Percentiles rank a stretch among this genome's conserved stretches.
Conservation (phyloP, 2,329 filamentous ascomycete species). For the Alternaria novae-zelandiae region DNA sequence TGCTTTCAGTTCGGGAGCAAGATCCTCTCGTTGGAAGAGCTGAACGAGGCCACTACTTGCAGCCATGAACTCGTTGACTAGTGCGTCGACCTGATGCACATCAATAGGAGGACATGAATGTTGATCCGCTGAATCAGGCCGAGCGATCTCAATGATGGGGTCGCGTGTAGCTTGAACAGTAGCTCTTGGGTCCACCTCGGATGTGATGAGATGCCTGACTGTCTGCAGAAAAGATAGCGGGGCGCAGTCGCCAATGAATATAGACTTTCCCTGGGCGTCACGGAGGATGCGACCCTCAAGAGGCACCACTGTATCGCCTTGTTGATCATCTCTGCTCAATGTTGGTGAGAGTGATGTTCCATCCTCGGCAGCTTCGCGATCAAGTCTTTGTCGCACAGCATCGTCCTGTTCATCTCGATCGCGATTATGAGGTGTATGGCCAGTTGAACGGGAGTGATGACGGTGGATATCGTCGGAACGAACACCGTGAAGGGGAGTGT, state of each 20-base stretch:
- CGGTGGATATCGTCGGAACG: constrained; percentile 3
- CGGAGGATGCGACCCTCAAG: constrained; percentile 56
- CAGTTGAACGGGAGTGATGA: neutral
- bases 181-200: constrained; percentile 36
- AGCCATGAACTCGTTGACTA: constrained; percentile 53
- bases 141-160: constrained; percentile 42
- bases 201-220: constrained; percentile 58
- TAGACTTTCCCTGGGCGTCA: constrained; percentile 60
- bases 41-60: constrained; percentile 58
- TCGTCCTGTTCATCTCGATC: constrained; percentile 6
- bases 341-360: constrained; percentile 29
- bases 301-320: constrained; percentile 52
- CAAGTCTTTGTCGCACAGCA: constrained; percentile 6
- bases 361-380: constrained; percentile 4
- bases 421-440: constrained; percentile 7
- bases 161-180: constrained; percentile 34
- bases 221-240: constrained; percentile 61
- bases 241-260: constrained; percentile 62
- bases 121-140: constrained; percentile 23
- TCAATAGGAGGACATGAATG: constrained; percentile 32
- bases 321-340: constrained; percentile 42
- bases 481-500: constrained; percentile 29
- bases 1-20: constrained; percentile 27
- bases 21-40: constrained; percentile 53
- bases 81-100: constrained; percentile 49